Evolutionary conservation across 83 land plant species (phyloP), one percentile per base, ranked within the genome.

Genomic region (Picea engelmannii): DNA sequence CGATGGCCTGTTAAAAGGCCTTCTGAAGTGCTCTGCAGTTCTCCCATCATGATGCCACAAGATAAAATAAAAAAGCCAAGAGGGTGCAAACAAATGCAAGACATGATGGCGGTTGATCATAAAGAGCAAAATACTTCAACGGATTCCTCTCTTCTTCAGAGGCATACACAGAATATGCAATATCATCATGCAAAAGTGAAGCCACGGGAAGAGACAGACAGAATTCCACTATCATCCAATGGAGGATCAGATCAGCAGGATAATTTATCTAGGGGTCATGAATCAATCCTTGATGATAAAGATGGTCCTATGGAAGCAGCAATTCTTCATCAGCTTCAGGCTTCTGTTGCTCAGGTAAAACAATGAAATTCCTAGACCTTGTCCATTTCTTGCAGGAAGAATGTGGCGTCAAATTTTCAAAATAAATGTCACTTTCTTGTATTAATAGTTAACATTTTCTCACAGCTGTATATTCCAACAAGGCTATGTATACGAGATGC

Each of bases 401-500:
- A 31, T 60, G 35, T 78, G 25, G 35, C 61, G 4, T 52, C 24
- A 49, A 75, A 59, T 31, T 21, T 60, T 61, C 11, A 31, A 62
- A 78, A 27, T 15, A 6, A 24, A n/a, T 66, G 20, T 59, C 18
- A 23, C 47, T 35, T 61, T 60, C 80, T 35, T 38, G 49, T 10
- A 55, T 24, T 16, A 49, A 25, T 38, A 17, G 40, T 20, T 47
- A 64, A 76, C 58, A 25, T 64, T 67, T 66, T 16, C 12, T 78
- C 78, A 58, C 86, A 92, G 94, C 82, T 90, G 84, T 86, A 88
- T 78, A 20, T 78, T 17, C 83, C 80, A 80, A 90, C 89, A 62
- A 92, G 88, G 84, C 81, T 92, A 15, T 86, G 90, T 62, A 89
- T 92, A 80, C 81, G 94, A 84, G 94, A 92, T 75, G 88, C 92